These are phyloP conservation scores for Wallacemonas sp. DNA, from an alignment of 208 protist genomes.

Conservation along the genomic window DNA sequence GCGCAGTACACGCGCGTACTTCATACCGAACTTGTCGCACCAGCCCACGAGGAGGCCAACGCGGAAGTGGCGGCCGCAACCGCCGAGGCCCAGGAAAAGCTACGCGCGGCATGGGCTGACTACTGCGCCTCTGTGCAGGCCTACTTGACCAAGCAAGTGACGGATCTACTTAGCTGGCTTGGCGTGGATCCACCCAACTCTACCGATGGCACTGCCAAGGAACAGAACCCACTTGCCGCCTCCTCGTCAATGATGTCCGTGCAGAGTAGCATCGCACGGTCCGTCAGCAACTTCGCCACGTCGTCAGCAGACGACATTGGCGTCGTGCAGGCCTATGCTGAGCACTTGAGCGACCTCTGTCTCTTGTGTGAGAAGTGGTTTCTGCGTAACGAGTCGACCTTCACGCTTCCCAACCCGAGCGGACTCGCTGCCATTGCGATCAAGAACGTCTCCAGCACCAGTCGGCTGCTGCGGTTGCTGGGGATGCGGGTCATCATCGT, in stretches of 20 bases:
- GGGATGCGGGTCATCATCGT: slow-evolving; percentile 60
- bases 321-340: slow-evolving; percentile 26
- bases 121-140: slow-evolving; percentile 45
- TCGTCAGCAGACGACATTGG: neutral
- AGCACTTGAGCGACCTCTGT: slow-evolving; percentile 82
- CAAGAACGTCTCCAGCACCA: slow-evolving; percentile 58
- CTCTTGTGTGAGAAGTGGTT: slow-evolving; percentile 71
- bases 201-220: slow-evolving; percentile 3
- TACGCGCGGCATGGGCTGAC: slow-evolving; percentile 50
- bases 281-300: slow-evolving; percentile 3
- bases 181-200: neutral
- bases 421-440: slow-evolving; percentile 38
- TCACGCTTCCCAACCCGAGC: slow-evolving; percentile 48
- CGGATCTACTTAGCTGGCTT: slow-evolving; percentile 20
- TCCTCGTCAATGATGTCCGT: slow-evolving; percentile 2
- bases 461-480: slow-evolving; percentile 74
- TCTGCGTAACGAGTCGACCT: slow-evolving; percentile 45
- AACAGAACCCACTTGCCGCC: neutral
- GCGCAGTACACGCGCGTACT: slow-evolving; percentile 50
- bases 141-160: slow-evolving; percentile 33
- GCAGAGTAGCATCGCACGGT: slow-evolving; percentile 1
- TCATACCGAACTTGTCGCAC: slow-evolving; percentile 29
- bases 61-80: slow-evolving; percentile 31
- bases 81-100: slow-evolving; percentile 20
- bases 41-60: slow-evolving; percentile 24